Evolutionary conservation across 306 rosid species (phyloP), one percentile per base, ranked within the genome.

Genomic region (Clitoria ternatea): DNA sequence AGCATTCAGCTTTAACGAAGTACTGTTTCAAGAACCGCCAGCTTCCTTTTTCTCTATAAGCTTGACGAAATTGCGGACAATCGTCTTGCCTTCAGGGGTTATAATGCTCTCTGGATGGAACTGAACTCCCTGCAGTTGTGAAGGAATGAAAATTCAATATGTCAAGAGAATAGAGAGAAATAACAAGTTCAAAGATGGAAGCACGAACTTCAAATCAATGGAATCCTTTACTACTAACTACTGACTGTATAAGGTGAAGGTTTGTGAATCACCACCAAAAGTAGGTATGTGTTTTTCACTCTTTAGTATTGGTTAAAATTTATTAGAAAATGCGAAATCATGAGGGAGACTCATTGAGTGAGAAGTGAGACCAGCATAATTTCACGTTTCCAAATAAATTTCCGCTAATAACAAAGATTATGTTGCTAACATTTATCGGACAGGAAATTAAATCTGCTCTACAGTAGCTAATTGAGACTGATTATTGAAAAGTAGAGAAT

Each of bases 71-170:
- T 94, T 94, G 9, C 52, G 68, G 64, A 90, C 91, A 8, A 94
- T 90, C 1, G 75, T 42, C 85, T 55, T 89, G 35, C 97, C 98
- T 66, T 90, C 92, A 0, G 76, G 73, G 44, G 96, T 89, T 80
- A 94, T 90, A 35, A 94, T 90, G 82, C 98, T 94, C 82, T 90
- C 98, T 0, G 98, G 98, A 78, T 90, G 98, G 79, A 94, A 94
- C 77, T 94, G 98, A 79, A 94, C 98, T 29, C 98, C 96, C 98
- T 94, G 86, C 76, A 85, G 59, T 55, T 60, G 72, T 14, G 27
- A 70, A 61, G 29, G n/a, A 68, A 17, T 20, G 26, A 44, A 67
- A 61, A 2, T 35, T 26, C 27, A 36, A 4, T 32, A 42, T 24
- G 11, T 2, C n/a, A 48, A 39, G 39, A 71, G 49, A 70, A 47